Evolutionary conservation across 495 filamentous ascomycete species (phyloP), one percentile per base, ranked within the genome.

Genomic region (Penicillium alfredii): DNA sequence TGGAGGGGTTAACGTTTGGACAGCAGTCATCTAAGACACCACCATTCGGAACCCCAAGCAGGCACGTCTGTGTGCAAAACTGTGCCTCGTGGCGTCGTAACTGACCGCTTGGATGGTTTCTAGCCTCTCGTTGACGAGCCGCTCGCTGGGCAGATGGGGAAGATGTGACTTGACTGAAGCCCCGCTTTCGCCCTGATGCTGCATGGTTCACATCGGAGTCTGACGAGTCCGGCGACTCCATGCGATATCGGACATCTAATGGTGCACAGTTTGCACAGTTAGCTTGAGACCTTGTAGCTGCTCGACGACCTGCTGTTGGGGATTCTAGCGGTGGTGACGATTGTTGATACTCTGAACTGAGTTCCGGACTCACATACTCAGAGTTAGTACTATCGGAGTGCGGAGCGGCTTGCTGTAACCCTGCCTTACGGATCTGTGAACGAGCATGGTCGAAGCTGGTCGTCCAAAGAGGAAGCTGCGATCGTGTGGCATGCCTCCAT

Each of bases 31-130:
- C 70, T 11, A 73, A 49, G 3, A 26, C 6, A 15, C 32, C 38
- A 0, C 60, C 50, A 6, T 38, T 40, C 11, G 68, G 52, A n/a
- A 76, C 42, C 3, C 68, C 65, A 6, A 63, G 52, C 19, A 76
- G 56, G 44, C 61, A 76, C 15, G 52, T 49, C 44, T 73, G 64
- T 0, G 68, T 72, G 35, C 64, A 76, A 36, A 71, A 71, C 24
- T 38, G 44, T 6, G 51, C 34, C 19, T 12, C n/a, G 8, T 30
- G 39, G 21, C 21, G 21, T 9, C 21, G 21, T 23, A 9, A 23
- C 8, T 46, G 44, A 13, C 24, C 33, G 22, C 32, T n/a, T 40
- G 38, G 37, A 16, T 51, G 4, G 16, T 38, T 21, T 3, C 26
- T 21, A 8, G 44, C 4, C 6, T 38, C 16, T 31, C 18, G 17